Conservation (phyloP, 352 stramenopile genomes). For the Globisporangium canariense region DNA sequence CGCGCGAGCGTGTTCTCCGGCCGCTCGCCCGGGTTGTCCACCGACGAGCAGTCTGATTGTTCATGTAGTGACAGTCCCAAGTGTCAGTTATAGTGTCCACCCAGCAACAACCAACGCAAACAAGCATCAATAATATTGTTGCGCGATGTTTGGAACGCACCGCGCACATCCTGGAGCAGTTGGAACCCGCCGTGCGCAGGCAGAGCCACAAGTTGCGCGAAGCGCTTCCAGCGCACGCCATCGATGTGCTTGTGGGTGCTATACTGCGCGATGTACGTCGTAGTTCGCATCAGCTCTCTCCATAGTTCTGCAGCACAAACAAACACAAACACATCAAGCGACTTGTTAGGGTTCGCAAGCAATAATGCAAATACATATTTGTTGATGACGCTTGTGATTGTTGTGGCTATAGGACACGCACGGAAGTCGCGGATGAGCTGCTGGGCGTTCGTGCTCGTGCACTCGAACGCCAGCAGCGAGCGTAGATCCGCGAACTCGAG, state of each 20-base stretch:
- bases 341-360: too few species aligned
- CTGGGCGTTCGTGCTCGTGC: constrained; percentile 9
- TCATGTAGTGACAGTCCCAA: not conserved
- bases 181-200: constrained; percentile 23
- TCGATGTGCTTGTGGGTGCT: not conserved
- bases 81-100: not conserved
- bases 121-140: not conserved
- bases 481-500: constrained; percentile 39
- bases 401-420: not conserved
- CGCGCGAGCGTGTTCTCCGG: constrained; percentile 44
- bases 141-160: constrained; percentile 12
- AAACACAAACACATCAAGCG: constrained; percentile 14
- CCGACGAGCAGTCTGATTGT: constrained; percentile 37
- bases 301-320: constrained; percentile 28
- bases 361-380: too few species aligned
- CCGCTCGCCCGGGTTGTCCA: constrained; percentile 47
- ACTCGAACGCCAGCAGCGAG: constrained; percentile 34
- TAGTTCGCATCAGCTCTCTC: constrained; percentile 19
- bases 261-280: constrained; percentile 13
- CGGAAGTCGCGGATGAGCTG: constrained; percentile 12
- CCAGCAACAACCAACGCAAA: not conserved
- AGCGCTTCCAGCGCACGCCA: constrained; percentile 29
- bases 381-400: too few species aligned
- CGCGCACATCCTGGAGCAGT: constrained; percentile 34
- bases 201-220: constrained; percentile 22